phyloP scores from a whole-genome alignment of 139 green algal genomes.

The Micractinium conductrix region DNA sequence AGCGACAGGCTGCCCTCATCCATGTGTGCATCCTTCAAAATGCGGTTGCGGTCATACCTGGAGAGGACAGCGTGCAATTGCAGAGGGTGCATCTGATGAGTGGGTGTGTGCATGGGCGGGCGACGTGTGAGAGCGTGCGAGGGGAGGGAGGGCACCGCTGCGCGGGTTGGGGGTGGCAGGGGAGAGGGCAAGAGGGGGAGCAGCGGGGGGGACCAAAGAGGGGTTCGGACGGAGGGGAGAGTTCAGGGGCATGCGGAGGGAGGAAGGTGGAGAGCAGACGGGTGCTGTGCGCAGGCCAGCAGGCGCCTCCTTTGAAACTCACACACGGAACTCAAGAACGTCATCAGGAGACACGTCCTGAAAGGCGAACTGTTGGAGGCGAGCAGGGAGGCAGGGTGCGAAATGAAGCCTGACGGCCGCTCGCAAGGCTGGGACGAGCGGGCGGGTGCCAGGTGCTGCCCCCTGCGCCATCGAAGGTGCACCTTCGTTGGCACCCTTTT shows the following conservation, averaged over 20 bases:
- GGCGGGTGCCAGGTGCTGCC: too few relatives aligned
- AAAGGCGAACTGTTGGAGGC: constrained; percentile 47
- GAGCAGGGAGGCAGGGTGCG: too few relatives aligned
- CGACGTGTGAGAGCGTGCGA: background rate
- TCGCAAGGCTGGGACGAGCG: too few relatives aligned
- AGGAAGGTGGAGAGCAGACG: background rate
- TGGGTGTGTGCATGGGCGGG: background rate
- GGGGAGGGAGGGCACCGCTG: too few relatives aligned
- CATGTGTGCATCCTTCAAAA: constrained; percentile 45
- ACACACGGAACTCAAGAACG: constrained; percentile 38
- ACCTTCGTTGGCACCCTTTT: too few relatives aligned
- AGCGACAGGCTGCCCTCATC: constrained; percentile 33
- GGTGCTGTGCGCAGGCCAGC: background rate
- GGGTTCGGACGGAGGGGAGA: too few relatives aligned
- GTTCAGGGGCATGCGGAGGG: background rate
- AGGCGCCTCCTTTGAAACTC: background rate
- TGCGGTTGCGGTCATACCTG: constrained; percentile 46
- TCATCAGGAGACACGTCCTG: constrained; percentile 44
- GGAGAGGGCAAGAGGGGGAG: background rate
- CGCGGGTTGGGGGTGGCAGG: background rate
- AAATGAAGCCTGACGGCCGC: background rate
- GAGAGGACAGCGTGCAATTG: background rate
- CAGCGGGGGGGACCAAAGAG: background rate
- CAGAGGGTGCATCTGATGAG: too few relatives aligned
- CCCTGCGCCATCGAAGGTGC: too few relatives aligned